These are phyloP conservation scores for Helotiales sp. DNA, from an alignment of 2,329 filamentous ascomycete genomes.

Conservation along the genomic window DNA sequence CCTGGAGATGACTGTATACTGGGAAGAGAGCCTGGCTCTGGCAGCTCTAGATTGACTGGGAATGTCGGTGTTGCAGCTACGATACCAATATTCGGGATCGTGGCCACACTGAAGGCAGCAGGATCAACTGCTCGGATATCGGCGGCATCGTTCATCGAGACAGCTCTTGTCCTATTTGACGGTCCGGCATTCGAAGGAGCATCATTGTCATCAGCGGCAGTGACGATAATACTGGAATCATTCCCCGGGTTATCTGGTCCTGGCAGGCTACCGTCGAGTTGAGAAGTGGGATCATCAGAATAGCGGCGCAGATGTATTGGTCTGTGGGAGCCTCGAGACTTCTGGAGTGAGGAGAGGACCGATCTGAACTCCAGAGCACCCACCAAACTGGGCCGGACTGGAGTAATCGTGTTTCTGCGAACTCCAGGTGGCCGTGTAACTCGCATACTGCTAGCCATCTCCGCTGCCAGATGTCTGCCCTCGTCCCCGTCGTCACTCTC, in stretches of 20 bases:
- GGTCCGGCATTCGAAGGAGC: conserved; percentile 15
- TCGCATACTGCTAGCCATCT: conserved; percentile 92
- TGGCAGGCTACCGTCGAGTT: conserved; percentile 39
- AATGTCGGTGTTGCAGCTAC: conserved; percentile 42
- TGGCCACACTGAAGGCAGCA: conserved; percentile 28
- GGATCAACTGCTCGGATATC: conserved; percentile 18
- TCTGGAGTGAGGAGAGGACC: conserved; percentile 82
- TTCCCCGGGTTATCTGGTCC: conserved; percentile 40
- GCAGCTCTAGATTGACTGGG: conserved; percentile 32
- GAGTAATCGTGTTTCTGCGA: conserved; percentile 73
- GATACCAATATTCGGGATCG: conserved; percentile 33
- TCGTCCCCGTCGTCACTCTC: conserved; percentile 53
- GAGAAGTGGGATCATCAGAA: conserved; percentile 60
- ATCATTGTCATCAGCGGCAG: conserved; percentile 36
- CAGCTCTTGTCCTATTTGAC: conserved; percentile 28
- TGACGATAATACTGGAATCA: conserved; percentile 40
- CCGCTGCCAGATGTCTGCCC: conserved; percentile 69
- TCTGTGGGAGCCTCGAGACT: conserved; percentile 73
- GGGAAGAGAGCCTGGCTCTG: conserved; percentile 16
- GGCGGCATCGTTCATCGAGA: conserved; percentile 34
- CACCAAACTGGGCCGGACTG: conserved; percentile 89
- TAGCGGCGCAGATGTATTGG: conserved; percentile 69
- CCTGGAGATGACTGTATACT: conserved; percentile 29
- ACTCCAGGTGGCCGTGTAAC: conserved; percentile 67
- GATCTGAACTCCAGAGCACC: conserved; percentile 93